Base-by-base conservation (phyloP, 352 stramenopile genomes). In the Pythium aristosporum region DNA sequence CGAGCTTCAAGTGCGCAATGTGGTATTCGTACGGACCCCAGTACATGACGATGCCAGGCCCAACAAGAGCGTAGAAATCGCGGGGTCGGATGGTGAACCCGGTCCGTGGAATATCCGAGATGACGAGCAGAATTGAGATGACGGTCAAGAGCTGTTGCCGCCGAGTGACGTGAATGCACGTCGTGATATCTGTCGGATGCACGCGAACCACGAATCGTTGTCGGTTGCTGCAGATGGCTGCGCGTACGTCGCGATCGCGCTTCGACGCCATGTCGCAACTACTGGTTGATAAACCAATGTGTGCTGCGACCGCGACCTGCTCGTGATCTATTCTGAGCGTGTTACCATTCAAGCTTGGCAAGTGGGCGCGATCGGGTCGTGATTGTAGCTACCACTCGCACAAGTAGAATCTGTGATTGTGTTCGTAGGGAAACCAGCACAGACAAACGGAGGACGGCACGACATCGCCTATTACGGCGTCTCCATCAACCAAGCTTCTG, bases 61-160 rank as follows among this genome's bases (percentile, higher is more conserved):
- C 71, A 3, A 70, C 65, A 13, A 54, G 18, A 2, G 53, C 43
- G 36, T 74, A 80, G 18, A 63, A 76, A 5, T 79, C 54, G 1
- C 55, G 34, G 5, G 80, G 23, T 15, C 49, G 60, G 13, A 82
- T 59, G 0, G 72, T 74, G 5, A 85, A 63, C 1, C 77, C 80
- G 0, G 76, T 77, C 8, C 80, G 75, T 3, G 74, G 77, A 16
- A 89, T 81, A 20, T 89, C 80, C 1, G 76, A 80, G 36, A 73
- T n/a, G 0, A 79, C 57, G 11, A 88, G 67, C 10, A 68, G 25
- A 21, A 88, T 23, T 12, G 65, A 70, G 6, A 87, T 28, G 1
- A 80, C 10, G 2, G 74, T 80, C 44, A 87, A 39, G 6, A 82
- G 15, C 10, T 6, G 15, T 15, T 43, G 49, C 18, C 28, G n/a